These are phyloP conservation scores for Tillandsia fasciculata DNA, from an alignment of 176 grass and related monocot species.

Conservation along the genomic window DNA sequence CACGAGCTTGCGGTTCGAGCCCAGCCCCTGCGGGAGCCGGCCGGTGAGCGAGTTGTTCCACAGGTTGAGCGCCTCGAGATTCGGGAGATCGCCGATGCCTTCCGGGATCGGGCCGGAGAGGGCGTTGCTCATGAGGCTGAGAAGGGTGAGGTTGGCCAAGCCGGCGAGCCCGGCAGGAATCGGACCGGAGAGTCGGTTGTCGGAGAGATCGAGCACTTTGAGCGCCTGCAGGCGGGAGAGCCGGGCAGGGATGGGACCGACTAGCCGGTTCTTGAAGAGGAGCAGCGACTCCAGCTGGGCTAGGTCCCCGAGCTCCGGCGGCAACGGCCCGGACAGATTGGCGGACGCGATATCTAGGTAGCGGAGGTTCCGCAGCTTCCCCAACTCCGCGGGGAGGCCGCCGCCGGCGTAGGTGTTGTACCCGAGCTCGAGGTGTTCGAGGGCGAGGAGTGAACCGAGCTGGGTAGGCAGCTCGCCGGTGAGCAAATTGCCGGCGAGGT, in stretches of 20 bases:
- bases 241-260: constrained; percentile 33
- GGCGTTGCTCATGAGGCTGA: constrained; percentile 78
- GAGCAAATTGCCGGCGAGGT: constrained; percentile 73
- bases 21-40: constrained; percentile 39
- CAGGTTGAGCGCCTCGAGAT: constrained; percentile 61
- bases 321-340: constrained; percentile 38
- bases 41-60: constrained; percentile 96
- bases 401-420: constrained; percentile 50
- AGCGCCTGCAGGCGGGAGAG: constrained; percentile 31
- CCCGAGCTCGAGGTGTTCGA: constrained; percentile 64
- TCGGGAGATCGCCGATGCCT: constrained; percentile 40
- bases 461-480: constrained; percentile 26
- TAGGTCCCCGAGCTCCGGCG: constrained; percentile 38
- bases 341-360: constrained; percentile 64
- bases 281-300: constrained; percentile 33
- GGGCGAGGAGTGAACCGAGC: constrained; percentile 32
- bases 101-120: constrained; percentile 52
- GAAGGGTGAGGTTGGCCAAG: constrained; percentile 37
- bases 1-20: constrained; percentile 34
- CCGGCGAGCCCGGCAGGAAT: constrained; percentile 39
- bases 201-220: constrained; percentile 60
- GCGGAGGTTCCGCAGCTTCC: constrained; percentile 29
- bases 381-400: constrained; percentile 27
- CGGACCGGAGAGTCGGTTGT: constrained; percentile 46
- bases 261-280: constrained; percentile 80